phyloP scores from a whole-genome alignment of 208 protist species.

The Novymonas esmeraldas region DNA sequence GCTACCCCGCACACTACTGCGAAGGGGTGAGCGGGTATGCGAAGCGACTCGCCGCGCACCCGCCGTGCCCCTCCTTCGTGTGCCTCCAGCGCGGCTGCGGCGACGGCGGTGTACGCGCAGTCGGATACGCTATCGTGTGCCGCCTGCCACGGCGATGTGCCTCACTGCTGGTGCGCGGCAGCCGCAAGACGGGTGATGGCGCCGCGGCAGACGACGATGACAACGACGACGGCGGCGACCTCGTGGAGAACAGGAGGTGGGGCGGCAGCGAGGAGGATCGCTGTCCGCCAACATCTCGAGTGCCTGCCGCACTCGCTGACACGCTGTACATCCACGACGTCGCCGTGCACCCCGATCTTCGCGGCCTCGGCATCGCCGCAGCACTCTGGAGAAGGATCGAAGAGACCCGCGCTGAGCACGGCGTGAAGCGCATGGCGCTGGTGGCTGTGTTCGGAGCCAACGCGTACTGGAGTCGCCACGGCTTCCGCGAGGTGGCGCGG shows the following conservation, averaged over 20 bases:
- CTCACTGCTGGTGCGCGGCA: conserved; percentile 15
- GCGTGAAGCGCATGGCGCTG: conserved; percentile 28
- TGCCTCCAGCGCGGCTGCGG: conserved; percentile 3
- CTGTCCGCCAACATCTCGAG: too few species aligned
- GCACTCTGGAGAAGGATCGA: conserved; percentile 17
- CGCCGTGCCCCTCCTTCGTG: conserved; percentile 27
- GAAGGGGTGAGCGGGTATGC: conserved; percentile 23
- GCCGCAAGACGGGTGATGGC: neutral
- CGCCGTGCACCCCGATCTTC: conserved; percentile 31
- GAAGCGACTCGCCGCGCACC: conserved; percentile 23
- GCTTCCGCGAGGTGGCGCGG: conserved; percentile 17
- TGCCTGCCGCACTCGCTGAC: conserved; percentile 9
- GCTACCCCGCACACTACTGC: conserved; percentile 26
- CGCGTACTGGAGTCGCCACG: conserved; percentile 24
- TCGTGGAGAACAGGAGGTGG: neutral
- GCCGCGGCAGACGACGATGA: conserved; percentile 3
- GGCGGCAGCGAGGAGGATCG: too few species aligned
- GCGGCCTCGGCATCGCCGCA: conserved; percentile 15
- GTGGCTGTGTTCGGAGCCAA: conserved; percentile 31
- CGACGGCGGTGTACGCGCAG: neutral
- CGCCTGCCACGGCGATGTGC: conserved; percentile 17
- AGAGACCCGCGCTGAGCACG: conserved; percentile 6
- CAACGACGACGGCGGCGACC: neutral
- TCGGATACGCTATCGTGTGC: conserved; percentile 26
- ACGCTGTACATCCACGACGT: conserved; percentile 41